Evolutionary conservation across 78 protist genomes (phyloP), one percentile per base, ranked within the genome.

Genomic region (Dictyostelium citrinum): DNA sequence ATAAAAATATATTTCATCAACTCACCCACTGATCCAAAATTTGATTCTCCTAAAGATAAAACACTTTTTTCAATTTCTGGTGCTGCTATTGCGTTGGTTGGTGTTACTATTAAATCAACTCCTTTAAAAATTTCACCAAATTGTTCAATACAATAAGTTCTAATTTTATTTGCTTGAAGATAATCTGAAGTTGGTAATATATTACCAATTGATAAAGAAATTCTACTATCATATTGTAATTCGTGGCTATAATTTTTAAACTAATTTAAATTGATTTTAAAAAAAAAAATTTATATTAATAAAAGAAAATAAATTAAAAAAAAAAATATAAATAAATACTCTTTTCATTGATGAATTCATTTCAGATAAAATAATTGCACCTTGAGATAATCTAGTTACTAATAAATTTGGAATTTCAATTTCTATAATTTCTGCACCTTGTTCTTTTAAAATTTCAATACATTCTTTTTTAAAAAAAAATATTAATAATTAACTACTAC

Each of bases 311-410:
- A 81, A 29, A 22, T 20, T 27, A 64, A 41, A 20, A 35, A 20
- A 49, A 17, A 14, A 58, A 9, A 12, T 37, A 31, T 24, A 29
- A 14, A 78, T 60, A 10, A 14, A 27, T 27, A 81, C 93, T 55
- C 35, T 77, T 55, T 81, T 83, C 95, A 90, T 90, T 31, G 95
- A 45, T 12, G 67, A 77, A 43, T 75, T 90, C 86, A 93, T 78
- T 41, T 93, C 96, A 22, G 96, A 58, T 11, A 82, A 11, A 83
- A 93, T 90, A 1, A 46, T 14, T 7, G 90, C 39, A 37, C 24
- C 74, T 82, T 93, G 96, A 7, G 96, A n/a, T 27, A 93, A 37
- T 51, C 92, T 39, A 20, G 75, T 82, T 7, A 51, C n/a, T 35
- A 29, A 33, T 12, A 93, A 33, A 74, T 88, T n/a, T 45, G 80